These are phyloP conservation scores for Sugiyamaella smithiae DNA, from an alignment of 805 yeast genomes.

Conservation along the genomic window DNA sequence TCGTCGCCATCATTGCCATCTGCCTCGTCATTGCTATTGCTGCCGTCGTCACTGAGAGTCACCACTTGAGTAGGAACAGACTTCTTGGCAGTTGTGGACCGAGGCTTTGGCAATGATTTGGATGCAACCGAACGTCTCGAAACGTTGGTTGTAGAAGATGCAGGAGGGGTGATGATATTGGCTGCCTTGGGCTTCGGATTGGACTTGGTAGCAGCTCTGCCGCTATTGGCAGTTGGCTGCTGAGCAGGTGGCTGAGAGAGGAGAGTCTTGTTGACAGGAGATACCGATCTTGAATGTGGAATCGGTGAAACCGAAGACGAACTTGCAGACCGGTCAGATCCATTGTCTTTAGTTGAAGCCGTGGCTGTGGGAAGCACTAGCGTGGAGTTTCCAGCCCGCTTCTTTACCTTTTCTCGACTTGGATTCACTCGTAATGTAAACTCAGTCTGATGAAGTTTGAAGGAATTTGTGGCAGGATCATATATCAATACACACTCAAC, in stretches of 20 bases:
- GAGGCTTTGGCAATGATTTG: constrained; percentile 14
- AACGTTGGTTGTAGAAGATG: not conserved
- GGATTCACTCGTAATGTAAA: constrained; percentile 23
- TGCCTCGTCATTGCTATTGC: not conserved
- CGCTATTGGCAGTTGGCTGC: not conserved
- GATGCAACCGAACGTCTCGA: constrained; percentile 9
- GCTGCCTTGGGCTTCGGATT: not conserved
- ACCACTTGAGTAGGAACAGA: not conserved
- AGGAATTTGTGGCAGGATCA: constrained; percentile 51
- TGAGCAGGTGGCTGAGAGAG: not conserved
- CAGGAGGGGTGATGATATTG: not conserved
- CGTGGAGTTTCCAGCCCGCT: not conserved
- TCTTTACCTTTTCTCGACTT: constrained; percentile 21
- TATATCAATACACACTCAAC: constrained; percentile 74
- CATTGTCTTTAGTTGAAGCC: not conserved
- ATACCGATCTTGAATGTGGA: constrained; percentile 8
- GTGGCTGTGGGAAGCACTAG: not conserved
- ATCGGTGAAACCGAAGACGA: constrained; percentile 10
- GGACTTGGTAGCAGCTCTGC: not conserved
- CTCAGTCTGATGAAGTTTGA: constrained; percentile 28
- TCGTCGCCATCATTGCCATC: not conserved
- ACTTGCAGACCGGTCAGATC: constrained; percentile 3
- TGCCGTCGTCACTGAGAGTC: not conserved
- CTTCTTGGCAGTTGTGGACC: not conserved
- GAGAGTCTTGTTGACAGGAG: constrained; percentile 3